Evolutionary conservation across 2,329 filamentous ascomycete genomes (phyloP).

Genomic region (Lachnellula cervina): DNA sequence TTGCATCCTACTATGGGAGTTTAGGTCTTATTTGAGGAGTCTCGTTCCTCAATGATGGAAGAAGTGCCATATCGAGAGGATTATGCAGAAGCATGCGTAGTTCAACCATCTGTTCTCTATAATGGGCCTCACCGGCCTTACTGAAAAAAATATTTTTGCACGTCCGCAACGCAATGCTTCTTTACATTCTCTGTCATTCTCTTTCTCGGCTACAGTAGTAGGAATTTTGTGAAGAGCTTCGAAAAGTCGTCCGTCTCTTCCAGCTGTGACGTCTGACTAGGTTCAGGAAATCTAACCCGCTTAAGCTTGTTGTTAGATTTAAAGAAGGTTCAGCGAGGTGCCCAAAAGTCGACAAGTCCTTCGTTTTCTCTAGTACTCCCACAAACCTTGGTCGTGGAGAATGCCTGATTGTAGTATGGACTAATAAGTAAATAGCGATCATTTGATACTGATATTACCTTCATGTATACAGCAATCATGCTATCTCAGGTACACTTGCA

Average conservation of each 20-base stretch:
- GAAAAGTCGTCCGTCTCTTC: neutral
- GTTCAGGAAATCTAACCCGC: neutral
- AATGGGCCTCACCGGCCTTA: too few species aligned
- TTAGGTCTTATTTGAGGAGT: neutral
- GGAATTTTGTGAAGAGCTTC: neutral
- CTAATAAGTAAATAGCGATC: too few species aligned
- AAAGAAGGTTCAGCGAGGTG: slow-evolving; percentile 38
- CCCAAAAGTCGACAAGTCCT: slow-evolving; percentile 45
- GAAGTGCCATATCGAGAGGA: too few species aligned
- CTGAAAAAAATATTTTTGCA: too few species aligned
- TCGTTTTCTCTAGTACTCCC: slow-evolving; percentile 41
- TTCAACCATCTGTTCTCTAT: too few species aligned
- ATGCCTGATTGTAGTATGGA: slow-evolving; percentile 33
- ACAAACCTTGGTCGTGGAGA: slow-evolving; percentile 50
- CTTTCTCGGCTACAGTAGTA: neutral
- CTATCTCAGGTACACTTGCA: too few species aligned
- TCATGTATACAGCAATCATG: too few species aligned
- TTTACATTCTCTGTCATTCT: neutral
- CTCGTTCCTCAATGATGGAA: neutral
- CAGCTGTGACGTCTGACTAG: neutral
- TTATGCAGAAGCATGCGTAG: too few species aligned
- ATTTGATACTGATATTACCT: too few species aligned
- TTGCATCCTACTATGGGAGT: slow-evolving; percentile 3
- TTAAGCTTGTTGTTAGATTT: neutral
- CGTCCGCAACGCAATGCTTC: too few species aligned